Conservation (phyloP, 1,139 yeast genomes). For the Candida tetrigidarum region DNA sequence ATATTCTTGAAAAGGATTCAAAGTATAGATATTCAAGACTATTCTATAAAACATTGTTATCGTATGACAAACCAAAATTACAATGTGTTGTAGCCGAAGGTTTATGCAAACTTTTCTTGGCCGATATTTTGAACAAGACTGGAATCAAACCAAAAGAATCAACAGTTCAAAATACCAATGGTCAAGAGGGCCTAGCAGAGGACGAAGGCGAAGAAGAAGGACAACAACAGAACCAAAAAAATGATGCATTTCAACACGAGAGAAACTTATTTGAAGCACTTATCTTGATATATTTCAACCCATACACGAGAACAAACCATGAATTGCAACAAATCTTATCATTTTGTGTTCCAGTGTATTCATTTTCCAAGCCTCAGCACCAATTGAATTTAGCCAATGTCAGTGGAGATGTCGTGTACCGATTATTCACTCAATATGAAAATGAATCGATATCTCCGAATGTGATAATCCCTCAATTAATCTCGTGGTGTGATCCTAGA, state of each 20-base stretch:
- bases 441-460: constrained; percentile 49
- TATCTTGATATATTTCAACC: constrained; percentile 75
- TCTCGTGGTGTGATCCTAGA: constrained; percentile 87
- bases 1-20: constrained; percentile 65
- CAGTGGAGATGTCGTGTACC: constrained; percentile 67
- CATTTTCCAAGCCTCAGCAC: constrained; percentile 76
- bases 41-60: constrained; percentile 67
- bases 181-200: too few species aligned
- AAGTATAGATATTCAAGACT: constrained; percentile 69
- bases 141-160: constrained; percentile 14
- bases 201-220: constrained; percentile 14
- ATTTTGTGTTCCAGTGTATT: constrained; percentile 89
- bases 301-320: constrained; percentile 62
- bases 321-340: constrained; percentile 80
- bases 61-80: constrained; percentile 60
- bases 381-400: constrained; percentile 69
- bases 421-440: constrained; percentile 45
- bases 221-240: constrained; percentile 18
- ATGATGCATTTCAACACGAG: constrained; percentile 32
- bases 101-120: constrained; percentile 77
- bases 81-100: constrained; percentile 90
- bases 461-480: constrained; percentile 71
- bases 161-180: not conserved
- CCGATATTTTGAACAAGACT: constrained; percentile 59
- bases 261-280: constrained; percentile 66